Evolutionary conservation across 1,284 basidiomycete species (phyloP).

Genomic region (Microbotryomycetes sp.): DNA sequence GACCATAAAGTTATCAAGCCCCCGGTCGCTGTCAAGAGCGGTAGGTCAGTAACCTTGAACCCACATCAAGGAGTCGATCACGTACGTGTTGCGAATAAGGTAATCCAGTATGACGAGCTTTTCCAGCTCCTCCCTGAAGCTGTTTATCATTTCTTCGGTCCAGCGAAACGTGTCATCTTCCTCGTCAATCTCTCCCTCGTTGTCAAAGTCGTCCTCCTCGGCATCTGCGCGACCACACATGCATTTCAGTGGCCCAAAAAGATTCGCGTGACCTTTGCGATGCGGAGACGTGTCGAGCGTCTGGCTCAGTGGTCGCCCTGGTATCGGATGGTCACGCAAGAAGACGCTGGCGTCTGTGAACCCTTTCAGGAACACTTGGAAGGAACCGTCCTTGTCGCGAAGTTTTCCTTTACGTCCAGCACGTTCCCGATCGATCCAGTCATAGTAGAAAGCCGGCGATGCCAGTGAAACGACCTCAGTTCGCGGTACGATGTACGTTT

Average conservation of each 20-base stretch:
- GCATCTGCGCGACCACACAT: conserved; percentile 71
- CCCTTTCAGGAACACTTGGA: conserved; percentile 80
- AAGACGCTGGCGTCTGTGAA: conserved; percentile 78
- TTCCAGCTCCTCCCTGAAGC: conserved; percentile 57
- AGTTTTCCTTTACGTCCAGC: conserved; percentile 49
- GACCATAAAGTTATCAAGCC: conserved; percentile 44
- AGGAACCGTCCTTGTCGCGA: conserved; percentile 79
- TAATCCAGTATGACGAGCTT: conserved; percentile 71
- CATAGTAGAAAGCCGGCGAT: conserved; percentile 79
- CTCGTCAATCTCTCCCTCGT: conserved; percentile 55
- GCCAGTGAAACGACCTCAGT: conserved; percentile 76
- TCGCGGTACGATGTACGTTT: conserved; percentile 71
- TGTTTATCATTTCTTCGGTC: conserved; percentile 40
- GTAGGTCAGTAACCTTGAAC: background rate
- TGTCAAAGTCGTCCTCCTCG: conserved; percentile 60
- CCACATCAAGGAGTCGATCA: background rate
- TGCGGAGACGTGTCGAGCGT: conserved; percentile 67
- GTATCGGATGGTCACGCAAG: conserved; percentile 76
- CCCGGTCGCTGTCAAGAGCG: conserved; percentile 49
- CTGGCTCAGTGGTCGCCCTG: conserved; percentile 70
- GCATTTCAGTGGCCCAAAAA: conserved; percentile 52
- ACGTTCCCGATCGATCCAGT: conserved; percentile 59
- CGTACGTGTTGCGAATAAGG: conserved; percentile 43
- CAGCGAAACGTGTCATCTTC: conserved; percentile 32
- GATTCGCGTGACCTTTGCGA: conserved; percentile 47